Base-by-base conservation (phyloP, 176 grass and related monocot species). In the Rhynchospora breviuscula region DNA sequence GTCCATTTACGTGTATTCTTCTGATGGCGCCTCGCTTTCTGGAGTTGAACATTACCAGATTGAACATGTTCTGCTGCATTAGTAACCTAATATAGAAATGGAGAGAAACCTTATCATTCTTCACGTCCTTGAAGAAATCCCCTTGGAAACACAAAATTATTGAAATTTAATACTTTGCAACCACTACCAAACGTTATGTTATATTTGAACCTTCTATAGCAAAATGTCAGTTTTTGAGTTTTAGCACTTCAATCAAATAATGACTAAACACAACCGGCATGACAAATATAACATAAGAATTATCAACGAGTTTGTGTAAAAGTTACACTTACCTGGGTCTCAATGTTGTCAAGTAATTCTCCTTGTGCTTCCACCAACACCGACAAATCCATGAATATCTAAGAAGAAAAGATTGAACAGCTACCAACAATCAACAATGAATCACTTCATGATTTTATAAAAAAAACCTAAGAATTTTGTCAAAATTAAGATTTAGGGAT, bases 321-420 rank as follows among this genome's bases (percentile, higher is more conserved):
- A 51, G 25, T 76, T 29, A 47, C 72, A 26, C 11, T 54, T 90
- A 93, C 95, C 84, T 95, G 89, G 9, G 31, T 73, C 71, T 95
- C 87, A 35, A 98, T 98, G 86, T 95, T 84, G 81, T 98, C 29
- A 15, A 95, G 59, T 54, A 86, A 90, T 29, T 95, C 95, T 9
- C 95, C 95, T 45, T 95, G 92, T 21, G 85, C 63, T 11, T 98
- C 87, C 12, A 98, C 82, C 86, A 98, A 69, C 10, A 98, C 92
- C 8, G 90, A 85, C 91, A 98, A 77, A 63, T 98, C 95, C 7
- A 89, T 66, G 65, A 98, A 94, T 68, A 98, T 81, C 92, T 98
- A 80, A 59, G 78, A 2, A 54, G 25, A 40, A 89, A 54, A 40
- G n/a, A 48, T 48, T 10, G 52, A 51, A 78, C 17, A 68, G 31